Percentiles rank a stretch among this genome's conserved stretches.
phyloP scores from a whole-genome alignment of 2,329 filamentous ascomycete genomes.

The Furcasterigmium sp. region DNA sequence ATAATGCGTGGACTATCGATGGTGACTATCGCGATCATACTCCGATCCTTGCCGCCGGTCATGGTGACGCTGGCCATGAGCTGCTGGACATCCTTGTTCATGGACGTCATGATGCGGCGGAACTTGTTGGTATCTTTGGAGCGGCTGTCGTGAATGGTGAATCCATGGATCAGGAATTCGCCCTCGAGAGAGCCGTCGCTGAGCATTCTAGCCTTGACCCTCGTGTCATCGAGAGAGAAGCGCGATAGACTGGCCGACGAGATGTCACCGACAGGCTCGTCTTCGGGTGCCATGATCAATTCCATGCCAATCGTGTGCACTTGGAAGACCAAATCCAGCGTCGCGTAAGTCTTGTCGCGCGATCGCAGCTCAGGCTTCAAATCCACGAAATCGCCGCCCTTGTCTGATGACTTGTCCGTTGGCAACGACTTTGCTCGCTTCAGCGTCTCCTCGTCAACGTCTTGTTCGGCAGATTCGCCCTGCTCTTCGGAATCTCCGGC shows the following conservation, averaged over 20 bases:
- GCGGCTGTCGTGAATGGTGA: slow-evolving; percentile 92
- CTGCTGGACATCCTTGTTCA: slow-evolving; percentile 92
- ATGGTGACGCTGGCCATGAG: slow-evolving; percentile 98
- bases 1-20: slow-evolving; percentile 94
- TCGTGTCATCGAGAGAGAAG: slow-evolving; percentile 91
- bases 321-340: slow-evolving; percentile 86
- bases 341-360: slow-evolving; percentile 75
- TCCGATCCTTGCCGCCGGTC: slow-evolving; percentile 74
- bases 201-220: slow-evolving; percentile 86
- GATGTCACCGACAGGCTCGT: slow-evolving; percentile 72
- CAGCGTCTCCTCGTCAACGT: slow-evolving; percentile 57
- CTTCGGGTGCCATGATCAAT: slow-evolving; percentile 70
- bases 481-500: slow-evolving; percentile 65
- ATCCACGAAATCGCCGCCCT: slow-evolving; percentile 41
- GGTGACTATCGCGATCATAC: slow-evolving; percentile 84
- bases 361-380: slow-evolving; percentile 67
- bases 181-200: slow-evolving; percentile 89
- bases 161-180: slow-evolving; percentile 87
- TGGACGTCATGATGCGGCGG: slow-evolving; percentile 94
- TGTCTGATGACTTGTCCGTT: slow-evolving; percentile 24
- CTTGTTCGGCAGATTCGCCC: slow-evolving; percentile 68
- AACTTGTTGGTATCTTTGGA: slow-evolving; percentile 89
- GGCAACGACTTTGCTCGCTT: slow-evolving; percentile 37
- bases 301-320: slow-evolving; percentile 85
- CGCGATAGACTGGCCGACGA: slow-evolving; percentile 80